phyloP scores from a whole-genome alignment of 169 alveolate genomes.

The Eimeria nieschulzi region DNA sequence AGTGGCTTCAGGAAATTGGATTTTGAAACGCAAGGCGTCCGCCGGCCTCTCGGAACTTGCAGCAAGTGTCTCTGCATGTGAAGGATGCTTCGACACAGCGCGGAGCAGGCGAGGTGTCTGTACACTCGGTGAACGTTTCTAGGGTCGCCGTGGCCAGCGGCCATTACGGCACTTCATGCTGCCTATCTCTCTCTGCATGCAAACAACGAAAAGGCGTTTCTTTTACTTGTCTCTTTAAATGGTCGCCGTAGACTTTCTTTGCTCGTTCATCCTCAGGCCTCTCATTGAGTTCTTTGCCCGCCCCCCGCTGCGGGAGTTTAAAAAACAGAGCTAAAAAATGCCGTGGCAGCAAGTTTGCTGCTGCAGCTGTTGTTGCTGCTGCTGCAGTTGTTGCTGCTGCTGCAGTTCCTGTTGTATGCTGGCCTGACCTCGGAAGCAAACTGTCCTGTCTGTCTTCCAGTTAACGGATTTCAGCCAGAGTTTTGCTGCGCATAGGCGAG shows the following conservation, averaged over 20 bases:
- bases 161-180: too few species aligned
- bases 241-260: too few species aligned
- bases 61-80: neutral
- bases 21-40: neutral
- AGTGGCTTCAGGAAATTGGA: conserved; percentile 20
- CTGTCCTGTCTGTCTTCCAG: neutral
- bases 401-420: neutral
- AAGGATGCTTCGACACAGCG: neutral
- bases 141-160: too few species aligned
- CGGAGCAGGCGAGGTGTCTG: too few species aligned
- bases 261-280: too few species aligned
- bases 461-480: neutral
- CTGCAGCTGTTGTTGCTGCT: neutral
- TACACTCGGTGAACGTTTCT: too few species aligned
- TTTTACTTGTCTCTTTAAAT: too few species aligned
- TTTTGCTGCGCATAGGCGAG: neutral
- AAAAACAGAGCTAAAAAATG: too few species aligned
- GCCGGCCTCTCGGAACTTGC: neutral
- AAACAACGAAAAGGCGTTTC: too few species aligned
- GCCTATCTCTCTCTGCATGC: too few species aligned
- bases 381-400: neutral
- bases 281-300: too few species aligned
- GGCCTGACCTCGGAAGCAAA: neutral
- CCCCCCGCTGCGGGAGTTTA: too few species aligned
- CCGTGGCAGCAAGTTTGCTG: neutral